phyloP scores from a whole-genome alignment of 192 early-diverging fungal genomes.

The Gamsiella multidivaricata region DNA sequence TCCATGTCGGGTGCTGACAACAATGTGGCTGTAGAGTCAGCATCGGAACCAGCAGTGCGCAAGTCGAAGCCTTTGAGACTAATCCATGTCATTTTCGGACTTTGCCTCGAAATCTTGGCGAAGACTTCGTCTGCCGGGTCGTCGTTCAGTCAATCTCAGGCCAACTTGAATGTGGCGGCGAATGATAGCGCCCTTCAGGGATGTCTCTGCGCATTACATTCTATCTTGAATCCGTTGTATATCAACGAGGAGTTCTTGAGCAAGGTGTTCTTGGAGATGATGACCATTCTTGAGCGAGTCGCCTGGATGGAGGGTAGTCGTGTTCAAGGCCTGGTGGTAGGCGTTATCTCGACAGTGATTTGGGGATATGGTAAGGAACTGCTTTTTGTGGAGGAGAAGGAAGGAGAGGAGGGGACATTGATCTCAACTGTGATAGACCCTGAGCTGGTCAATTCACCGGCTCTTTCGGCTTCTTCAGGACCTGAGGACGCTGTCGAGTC shows the following conservation, averaged over 20 bases:
- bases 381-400: constrained; percentile 20
- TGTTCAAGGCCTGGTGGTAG: constrained; percentile 67
- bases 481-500: background rate
- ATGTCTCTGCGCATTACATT: constrained; percentile 65
- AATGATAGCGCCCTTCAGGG: constrained; percentile 54
- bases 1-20: too few relatives aligned
- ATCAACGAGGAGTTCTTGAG: constrained; percentile 53
- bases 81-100: constrained; percentile 76
- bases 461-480: background rate
- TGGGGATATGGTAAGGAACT: constrained; percentile 35
- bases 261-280: constrained; percentile 74
- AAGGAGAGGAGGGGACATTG: too few relatives aligned
- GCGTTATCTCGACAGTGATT: constrained; percentile 37
- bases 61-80: constrained; percentile 46
- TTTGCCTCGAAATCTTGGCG: constrained; percentile 72
- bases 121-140: constrained; percentile 50
- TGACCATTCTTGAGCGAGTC: constrained; percentile 77
- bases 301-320: constrained; percentile 74
- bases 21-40: background rate
- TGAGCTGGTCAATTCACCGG: background rate
- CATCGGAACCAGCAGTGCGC: background rate
- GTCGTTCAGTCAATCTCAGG: constrained; percentile 45
- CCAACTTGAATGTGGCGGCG: constrained; percentile 44
- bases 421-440: too few relatives aligned
- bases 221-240: constrained; percentile 62